These are phyloP conservation scores for Coemansia sp. DNA, from an alignment of 192 early-diverging fungal genomes.

Conservation along the genomic window DNA sequence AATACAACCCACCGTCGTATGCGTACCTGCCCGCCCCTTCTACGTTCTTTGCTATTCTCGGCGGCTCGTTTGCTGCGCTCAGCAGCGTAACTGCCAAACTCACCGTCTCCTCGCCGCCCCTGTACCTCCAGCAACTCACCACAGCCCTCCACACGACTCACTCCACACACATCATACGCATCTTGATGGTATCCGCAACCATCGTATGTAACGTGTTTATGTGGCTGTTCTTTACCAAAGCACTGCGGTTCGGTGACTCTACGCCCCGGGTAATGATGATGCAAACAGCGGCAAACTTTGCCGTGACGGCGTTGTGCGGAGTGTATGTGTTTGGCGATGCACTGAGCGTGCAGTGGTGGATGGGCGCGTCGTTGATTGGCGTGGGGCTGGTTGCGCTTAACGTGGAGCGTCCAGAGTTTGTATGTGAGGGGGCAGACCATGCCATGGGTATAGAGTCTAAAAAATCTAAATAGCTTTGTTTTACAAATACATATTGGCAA, in stretches of 20 bases:
- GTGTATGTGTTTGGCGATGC: constrained; percentile 72
- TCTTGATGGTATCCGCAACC: constrained; percentile 59
- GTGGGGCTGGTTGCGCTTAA: constrained; percentile 34
- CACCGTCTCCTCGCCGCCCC: constrained; percentile 37
- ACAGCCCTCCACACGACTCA: constrained; percentile 18
- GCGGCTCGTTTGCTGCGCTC: constrained; percentile 72
- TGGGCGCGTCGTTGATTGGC: constrained; percentile 72
- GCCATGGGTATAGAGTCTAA: constrained; percentile 5
- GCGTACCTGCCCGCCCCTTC: constrained; percentile 22
- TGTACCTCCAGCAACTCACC: constrained; percentile 8
- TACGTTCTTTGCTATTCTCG: constrained; percentile 49
- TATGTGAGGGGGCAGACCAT: constrained; percentile 15
- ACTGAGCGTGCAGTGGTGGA: constrained; percentile 80
- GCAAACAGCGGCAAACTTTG: constrained; percentile 79
- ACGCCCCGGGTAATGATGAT: constrained; percentile 75
- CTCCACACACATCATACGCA: constrained; percentile 33
- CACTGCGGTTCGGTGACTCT: constrained; percentile 70
- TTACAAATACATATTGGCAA: too few relatives aligned
- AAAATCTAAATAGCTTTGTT: background rate
- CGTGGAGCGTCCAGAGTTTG: constrained; percentile 15
- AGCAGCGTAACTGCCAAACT: constrained; percentile 84
- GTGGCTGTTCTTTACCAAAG: constrained; percentile 88
- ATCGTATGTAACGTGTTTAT: constrained; percentile 75
- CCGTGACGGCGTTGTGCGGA: constrained; percentile 69
- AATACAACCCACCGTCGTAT: constrained; percentile 20